Evolutionary conservation across 2,329 filamentous ascomycete species (phyloP).

Genomic region (Botryotinia convoluta): DNA sequence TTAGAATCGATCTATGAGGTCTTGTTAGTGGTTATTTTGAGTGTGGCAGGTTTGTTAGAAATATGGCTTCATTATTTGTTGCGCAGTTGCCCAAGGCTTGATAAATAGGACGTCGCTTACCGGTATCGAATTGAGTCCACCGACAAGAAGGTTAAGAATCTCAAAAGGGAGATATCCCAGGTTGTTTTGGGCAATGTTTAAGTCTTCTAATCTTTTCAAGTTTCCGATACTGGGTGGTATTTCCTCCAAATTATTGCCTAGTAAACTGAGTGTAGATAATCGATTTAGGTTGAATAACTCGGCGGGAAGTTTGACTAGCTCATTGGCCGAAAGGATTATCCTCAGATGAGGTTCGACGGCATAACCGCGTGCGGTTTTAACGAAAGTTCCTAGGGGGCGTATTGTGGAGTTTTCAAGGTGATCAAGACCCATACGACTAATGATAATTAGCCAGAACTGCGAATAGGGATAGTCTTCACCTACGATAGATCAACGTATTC

Average conservation of each 20-base stretch:
- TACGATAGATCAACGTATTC: conserved; percentile 63
- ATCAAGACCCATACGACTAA: conserved; percentile 42
- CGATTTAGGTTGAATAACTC: conserved; percentile 60
- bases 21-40: not conserved
- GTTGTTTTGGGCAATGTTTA: conserved; percentile 65
- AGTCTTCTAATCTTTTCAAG: conserved; percentile 55
- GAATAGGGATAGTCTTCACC: conserved; percentile 34
- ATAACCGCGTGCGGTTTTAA: conserved; percentile 42
- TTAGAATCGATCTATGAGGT: not conserved
- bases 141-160: conserved; percentile 23
- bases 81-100: not conserved
- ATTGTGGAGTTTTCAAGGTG: conserved; percentile 56
- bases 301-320: conserved; percentile 53
- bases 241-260: conserved; percentile 60
- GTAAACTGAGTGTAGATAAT: conserved; percentile 63
- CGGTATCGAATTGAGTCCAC: conserved; percentile 18
- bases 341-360: conserved; percentile 57
- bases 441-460: conserved; percentile 21
- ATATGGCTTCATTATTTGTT: not conserved
- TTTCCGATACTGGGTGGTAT: conserved; percentile 59
- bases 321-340: conserved; percentile 61
- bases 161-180: conserved; percentile 55
- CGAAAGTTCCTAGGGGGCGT: conserved; percentile 53
- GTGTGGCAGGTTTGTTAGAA: not conserved
- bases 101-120: not conserved